These are phyloP conservation scores for Pseudofabraea citricarpa DNA, from an alignment of 2,329 filamentous ascomycete species.

Conservation along the genomic window DNA sequence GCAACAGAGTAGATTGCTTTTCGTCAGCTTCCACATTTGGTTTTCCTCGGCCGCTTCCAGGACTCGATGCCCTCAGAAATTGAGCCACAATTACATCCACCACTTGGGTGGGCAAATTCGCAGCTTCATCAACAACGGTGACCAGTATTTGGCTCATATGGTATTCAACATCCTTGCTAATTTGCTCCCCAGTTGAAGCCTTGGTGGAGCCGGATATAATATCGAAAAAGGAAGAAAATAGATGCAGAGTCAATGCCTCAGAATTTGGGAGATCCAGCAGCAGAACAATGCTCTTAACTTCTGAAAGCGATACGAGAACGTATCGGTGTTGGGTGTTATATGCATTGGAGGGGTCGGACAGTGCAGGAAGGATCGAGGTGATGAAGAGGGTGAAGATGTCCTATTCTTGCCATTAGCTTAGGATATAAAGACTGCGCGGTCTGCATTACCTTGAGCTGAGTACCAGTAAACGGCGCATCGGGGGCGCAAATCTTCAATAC, in stretches of 20 bases:
- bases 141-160: slow-evolving; percentile 84
- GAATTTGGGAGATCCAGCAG: slow-evolving; percentile 82
- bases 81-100: slow-evolving; percentile 94
- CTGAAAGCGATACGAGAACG: slow-evolving; percentile 80
- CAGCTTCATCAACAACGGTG: slow-evolving; percentile 81
- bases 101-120: slow-evolving; percentile 71
- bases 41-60: slow-evolving; percentile 48
- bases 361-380: slow-evolving; percentile 73
- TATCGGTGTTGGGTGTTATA: slow-evolving; percentile 94
- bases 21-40: slow-evolving; percentile 52
- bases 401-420: too few relatives aligned
- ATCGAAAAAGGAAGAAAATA: slow-evolving; percentile 91
- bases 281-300: slow-evolving; percentile 91
- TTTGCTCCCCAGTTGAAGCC: slow-evolving; percentile 69
- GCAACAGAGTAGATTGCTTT: slow-evolving; percentile 76
- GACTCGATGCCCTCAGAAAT: slow-evolving; percentile 82
- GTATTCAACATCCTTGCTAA: slow-evolving; percentile 90
- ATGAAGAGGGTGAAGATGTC: slow-evolving; percentile 92
- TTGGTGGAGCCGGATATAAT: slow-evolving; percentile 77
- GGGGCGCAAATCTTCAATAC: slow-evolving; percentile 90
- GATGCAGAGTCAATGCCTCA: slow-evolving; percentile 70
- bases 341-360: slow-evolving; percentile 80
- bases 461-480: slow-evolving; percentile 85
- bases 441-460: slow-evolving; percentile 75
- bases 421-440: too few relatives aligned